These are phyloP conservation scores for Exsudoporus frostii DNA, from an alignment of 768 basidiomycete species.

Conservation along the genomic window DNA sequence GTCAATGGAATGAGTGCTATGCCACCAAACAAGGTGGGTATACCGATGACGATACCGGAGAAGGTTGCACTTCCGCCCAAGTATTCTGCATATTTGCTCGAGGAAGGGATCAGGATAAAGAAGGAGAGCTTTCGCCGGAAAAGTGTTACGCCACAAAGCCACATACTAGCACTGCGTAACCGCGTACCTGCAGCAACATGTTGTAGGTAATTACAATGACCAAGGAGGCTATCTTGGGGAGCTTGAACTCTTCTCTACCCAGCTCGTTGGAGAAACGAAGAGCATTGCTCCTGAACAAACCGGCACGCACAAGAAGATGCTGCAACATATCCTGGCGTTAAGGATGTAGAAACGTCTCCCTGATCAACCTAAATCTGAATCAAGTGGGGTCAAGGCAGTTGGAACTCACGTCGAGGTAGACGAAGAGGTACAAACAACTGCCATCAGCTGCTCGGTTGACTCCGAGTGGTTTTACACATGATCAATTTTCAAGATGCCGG, in stretches of 20 bases:
- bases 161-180: not conserved
- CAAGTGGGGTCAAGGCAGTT: not conserved
- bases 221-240: conserved; percentile 46
- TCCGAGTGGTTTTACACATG: too few species aligned
- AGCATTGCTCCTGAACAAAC: not conserved
- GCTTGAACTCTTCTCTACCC: conserved; percentile 39
- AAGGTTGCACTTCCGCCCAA: conserved; percentile 70
- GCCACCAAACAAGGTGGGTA: conserved; percentile 62
- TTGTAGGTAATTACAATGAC: conserved; percentile 44
- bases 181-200: conserved; percentile 43
- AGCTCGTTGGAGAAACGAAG: conserved; percentile 17
- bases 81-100: conserved; percentile 57
- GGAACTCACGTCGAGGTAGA: not conserved
- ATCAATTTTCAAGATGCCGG: too few species aligned
- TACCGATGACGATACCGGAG: conserved; percentile 63
- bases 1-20: conserved; percentile 55
- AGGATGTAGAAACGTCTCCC: not conserved
- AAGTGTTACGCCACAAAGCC: not conserved
- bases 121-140: conserved; percentile 50
- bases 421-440: not conserved
- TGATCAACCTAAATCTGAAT: not conserved
- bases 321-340: conserved; percentile 4
- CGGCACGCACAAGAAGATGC: not conserved
- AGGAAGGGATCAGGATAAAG: conserved; percentile 68
- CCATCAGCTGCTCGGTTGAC: too few species aligned